A percentile compares a stretch with the other conserved stretches of the same genome.
Conservation (phyloP, 2,329 filamentous ascomycete genomes). For the Aspergillus calidoustus region DNA sequence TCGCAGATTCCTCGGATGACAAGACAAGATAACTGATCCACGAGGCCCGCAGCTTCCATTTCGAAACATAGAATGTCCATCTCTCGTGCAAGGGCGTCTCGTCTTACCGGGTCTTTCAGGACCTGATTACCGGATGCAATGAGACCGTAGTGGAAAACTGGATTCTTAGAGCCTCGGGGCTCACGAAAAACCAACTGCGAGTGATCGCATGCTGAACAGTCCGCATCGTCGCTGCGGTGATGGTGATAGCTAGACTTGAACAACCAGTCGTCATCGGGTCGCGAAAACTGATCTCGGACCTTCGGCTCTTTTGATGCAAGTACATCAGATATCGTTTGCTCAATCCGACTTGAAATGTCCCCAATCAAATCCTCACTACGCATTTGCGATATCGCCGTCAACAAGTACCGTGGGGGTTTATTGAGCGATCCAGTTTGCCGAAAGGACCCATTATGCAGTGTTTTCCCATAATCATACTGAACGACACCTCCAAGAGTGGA, state of each 20-base stretch:
- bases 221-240: not conserved
- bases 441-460: not conserved
- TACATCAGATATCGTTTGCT: not conserved
- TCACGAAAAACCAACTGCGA: not conserved
- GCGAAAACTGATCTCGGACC: not conserved
- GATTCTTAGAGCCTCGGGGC: not conserved
- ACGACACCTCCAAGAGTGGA: slow-evolving; percentile 7
- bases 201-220: slow-evolving; percentile 9
- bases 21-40: too few relatives aligned
- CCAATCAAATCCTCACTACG: not conserved
- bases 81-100: slow-evolving; percentile 11
- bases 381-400: slow-evolving; percentile 6
- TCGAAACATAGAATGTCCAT: slow-evolving; percentile 15
- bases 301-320: not conserved
- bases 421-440: not conserved
- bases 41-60: not conserved
- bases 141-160: slow-evolving; percentile 4
- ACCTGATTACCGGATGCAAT: slow-evolving; percentile 16
- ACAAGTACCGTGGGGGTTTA: not conserved
- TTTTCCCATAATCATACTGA: slow-evolving; percentile 11
- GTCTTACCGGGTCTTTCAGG: slow-evolving; percentile 9
- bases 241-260: slow-evolving; percentile 6
- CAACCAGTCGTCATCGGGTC: slow-evolving; percentile 5
- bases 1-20: too few relatives aligned
- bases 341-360: not conserved